Conservation (phyloP, 345 rosid species). For the Triadica sebifera region DNA sequence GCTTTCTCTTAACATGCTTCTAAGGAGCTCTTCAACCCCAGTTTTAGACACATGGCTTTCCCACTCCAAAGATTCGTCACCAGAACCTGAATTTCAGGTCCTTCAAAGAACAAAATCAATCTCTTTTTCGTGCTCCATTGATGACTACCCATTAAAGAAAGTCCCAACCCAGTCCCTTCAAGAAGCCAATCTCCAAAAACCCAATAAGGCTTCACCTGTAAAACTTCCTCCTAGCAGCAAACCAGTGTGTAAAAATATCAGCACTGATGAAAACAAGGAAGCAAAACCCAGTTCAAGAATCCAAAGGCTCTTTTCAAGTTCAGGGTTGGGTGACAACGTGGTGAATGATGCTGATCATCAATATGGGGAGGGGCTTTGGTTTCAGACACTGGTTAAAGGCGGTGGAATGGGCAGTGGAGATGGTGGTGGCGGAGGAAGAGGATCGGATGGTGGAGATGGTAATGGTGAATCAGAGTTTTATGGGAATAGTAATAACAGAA, state of each 20-base stretch:
- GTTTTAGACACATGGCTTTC: slow-evolving; percentile 52
- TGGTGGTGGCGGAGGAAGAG: slow-evolving; percentile 21
- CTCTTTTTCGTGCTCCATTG: slow-evolving; percentile 27
- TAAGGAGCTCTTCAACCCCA: slow-evolving; percentile 54
- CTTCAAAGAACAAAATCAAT: slow-evolving; percentile 38
- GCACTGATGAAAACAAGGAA: slow-evolving; percentile 4
- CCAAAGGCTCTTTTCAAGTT: slow-evolving; percentile 41
- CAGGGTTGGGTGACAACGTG: slow-evolving; percentile 42
- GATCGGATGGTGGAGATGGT: slow-evolving; percentile 24
- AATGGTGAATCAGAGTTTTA: no score
- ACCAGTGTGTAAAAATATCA: not conserved
- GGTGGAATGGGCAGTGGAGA: slow-evolving; percentile 18
- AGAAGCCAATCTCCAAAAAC: slow-evolving; percentile 6
- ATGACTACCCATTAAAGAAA: slow-evolving; percentile 32
- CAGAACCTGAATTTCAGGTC: slow-evolving; percentile 43
- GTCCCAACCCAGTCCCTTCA: slow-evolving; percentile 23
- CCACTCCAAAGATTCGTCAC: slow-evolving; percentile 39
- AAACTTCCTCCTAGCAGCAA: slow-evolving; percentile 17
- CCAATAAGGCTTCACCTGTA: slow-evolving; percentile 18
- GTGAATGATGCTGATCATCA: slow-evolving; percentile 19
- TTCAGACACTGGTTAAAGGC: slow-evolving; percentile 33
- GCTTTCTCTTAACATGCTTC: slow-evolving; percentile 31
- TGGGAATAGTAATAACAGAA: no score
- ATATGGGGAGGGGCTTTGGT: slow-evolving; percentile 4
- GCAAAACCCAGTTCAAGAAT: slow-evolving; percentile 1